Conservation (phyloP, 2,329 filamentous ascomycete genomes). For the Ophiocordyceps sinensis region DNA sequence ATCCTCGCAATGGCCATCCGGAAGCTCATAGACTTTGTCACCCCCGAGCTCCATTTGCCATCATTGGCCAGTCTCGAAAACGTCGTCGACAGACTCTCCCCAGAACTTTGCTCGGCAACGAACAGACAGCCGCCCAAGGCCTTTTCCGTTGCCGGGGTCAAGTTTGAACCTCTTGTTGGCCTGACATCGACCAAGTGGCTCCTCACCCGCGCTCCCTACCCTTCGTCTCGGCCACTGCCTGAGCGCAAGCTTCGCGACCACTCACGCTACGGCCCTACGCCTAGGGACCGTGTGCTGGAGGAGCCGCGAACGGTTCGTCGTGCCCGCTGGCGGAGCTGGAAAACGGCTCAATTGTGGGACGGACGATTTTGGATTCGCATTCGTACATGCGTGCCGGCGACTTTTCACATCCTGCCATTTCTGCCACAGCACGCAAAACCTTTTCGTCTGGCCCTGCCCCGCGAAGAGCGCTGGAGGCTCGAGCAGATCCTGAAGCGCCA, state of each 20-base stretch:
- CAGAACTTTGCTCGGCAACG: conserved; percentile 18
- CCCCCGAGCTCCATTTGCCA: conserved; percentile 29
- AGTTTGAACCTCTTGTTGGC: conserved; percentile 19
- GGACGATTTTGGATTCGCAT: conserved; percentile 47
- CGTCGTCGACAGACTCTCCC: conserved; percentile 33
- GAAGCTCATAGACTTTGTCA: conserved; percentile 33
- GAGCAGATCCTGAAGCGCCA: conserved; percentile 29
- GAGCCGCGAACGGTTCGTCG: conserved; percentile 3
- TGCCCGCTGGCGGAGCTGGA: conserved; percentile 16
- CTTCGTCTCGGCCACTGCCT: conserved; percentile 20
- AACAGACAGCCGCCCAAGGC: conserved; percentile 16
- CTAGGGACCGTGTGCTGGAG: neutral
- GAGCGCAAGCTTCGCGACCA: conserved; percentile 10
- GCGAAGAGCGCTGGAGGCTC: conserved; percentile 17
- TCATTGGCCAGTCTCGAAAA: conserved; percentile 28
- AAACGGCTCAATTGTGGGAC: conserved; percentile 32
- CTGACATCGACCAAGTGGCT: conserved; percentile 21
- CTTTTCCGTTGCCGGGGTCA: conserved; percentile 24
- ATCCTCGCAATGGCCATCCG: conserved; percentile 32
- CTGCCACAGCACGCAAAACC: conserved; percentile 25
- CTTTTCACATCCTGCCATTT: conserved; percentile 31
- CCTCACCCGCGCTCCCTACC: conserved; percentile 31
- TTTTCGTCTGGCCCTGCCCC: conserved; percentile 30
- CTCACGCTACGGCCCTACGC: conserved; percentile 3
- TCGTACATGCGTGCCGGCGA: conserved; percentile 24